Percentiles rank a stretch among this genome's conserved stretches.
phyloP scores from a whole-genome alignment of 495 filamentous ascomycete species.

The Hyaloscypha bicolor region DNA sequence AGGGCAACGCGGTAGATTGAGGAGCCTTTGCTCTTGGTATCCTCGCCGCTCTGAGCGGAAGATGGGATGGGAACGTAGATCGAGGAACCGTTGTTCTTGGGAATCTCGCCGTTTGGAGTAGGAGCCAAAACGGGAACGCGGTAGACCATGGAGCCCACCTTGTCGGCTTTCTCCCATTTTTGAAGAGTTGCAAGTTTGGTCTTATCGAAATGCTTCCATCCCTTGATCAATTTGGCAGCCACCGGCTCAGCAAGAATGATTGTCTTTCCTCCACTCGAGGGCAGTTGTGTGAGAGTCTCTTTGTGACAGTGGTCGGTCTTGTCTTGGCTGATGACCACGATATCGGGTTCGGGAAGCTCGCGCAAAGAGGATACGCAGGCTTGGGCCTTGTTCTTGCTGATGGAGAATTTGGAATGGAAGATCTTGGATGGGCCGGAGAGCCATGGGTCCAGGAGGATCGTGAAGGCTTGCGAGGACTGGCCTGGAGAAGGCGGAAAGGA shows the following conservation, averaged over 20 bases:
- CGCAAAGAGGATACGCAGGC: slow-evolving; percentile 60
- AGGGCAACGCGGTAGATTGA: slow-evolving; percentile 43
- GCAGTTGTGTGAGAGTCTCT: slow-evolving; percentile 64
- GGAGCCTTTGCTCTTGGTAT: slow-evolving; percentile 31
- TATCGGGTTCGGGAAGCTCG: slow-evolving; percentile 62
- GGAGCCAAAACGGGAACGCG: too few species aligned
- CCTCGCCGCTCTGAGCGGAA: too few species aligned
- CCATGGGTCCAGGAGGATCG: slow-evolving; percentile 74
- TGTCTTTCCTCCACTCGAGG: slow-evolving; percentile 50
- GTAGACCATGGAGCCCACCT: too few species aligned
- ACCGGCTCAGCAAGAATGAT: slow-evolving; percentile 65
- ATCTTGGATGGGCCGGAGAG: slow-evolving; percentile 62
- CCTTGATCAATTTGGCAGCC: slow-evolving; percentile 60
- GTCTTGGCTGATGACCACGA: slow-evolving; percentile 70
- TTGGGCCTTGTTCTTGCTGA: slow-evolving; percentile 51
- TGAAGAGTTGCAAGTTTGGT: slow-evolving; percentile 53
- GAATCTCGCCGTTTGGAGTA: too few species aligned
- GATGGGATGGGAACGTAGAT: too few species aligned
- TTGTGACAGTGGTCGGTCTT: slow-evolving; percentile 74
- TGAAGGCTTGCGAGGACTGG: slow-evolving; percentile 43
- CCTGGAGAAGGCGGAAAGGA: slow-evolving; percentile 41
- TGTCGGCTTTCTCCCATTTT: slow-evolving; percentile 44
- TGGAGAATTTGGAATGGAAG: slow-evolving; percentile 62
- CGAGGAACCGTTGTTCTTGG: too few species aligned
- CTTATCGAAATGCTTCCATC: slow-evolving; percentile 67